A percentile compares a stretch with the other conserved stretches of the same genome.
phyloP scores from a whole-genome alignment of 768 basidiomycete species.

The Tephrocybe sp. region DNA sequence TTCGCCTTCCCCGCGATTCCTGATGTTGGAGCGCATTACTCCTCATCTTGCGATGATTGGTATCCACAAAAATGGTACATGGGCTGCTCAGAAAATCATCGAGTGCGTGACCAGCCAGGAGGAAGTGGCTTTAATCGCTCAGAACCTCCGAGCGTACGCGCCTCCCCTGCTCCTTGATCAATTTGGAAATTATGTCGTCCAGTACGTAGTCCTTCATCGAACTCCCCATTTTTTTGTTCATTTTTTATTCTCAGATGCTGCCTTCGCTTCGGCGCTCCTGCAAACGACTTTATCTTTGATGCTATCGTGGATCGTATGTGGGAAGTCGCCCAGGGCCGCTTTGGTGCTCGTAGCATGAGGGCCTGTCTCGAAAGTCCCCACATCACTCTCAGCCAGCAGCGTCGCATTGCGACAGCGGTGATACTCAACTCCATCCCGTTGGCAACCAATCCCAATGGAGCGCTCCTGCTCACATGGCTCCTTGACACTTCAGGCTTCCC shows the following conservation, averaged over 20 bases:
- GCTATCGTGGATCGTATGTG: conserved; percentile 97
- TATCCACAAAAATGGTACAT: conserved; percentile 99
- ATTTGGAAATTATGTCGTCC: conserved; percentile 90
- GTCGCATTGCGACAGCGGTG: conserved; percentile 90
- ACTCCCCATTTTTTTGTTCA: not conserved
- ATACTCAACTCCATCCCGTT: conserved; percentile 97
- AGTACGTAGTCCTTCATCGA: conserved; percentile 49
- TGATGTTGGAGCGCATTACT: conserved; percentile 90
- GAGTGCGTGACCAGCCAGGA: conserved; percentile 89
- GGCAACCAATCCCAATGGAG: conserved; percentile 97
- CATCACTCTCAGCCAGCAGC: conserved; percentile 86
- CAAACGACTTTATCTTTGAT: conserved; percentile 95
- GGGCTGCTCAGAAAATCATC: conserved; percentile 99
- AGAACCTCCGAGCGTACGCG: conserved; percentile 85
- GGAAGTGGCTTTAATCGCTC: conserved; percentile 80
- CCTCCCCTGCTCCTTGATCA: conserved; percentile 94
- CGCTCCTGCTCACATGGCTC: conserved; percentile 93
- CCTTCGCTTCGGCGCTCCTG: conserved; percentile 84
- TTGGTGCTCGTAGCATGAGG: conserved; percentile 96
- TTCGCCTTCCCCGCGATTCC: conserved; percentile 70
- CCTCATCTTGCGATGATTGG: conserved; percentile 97
- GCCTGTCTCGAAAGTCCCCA: conserved; percentile 92
- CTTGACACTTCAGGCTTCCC: conserved; percentile 93
- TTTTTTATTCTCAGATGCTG: conserved; percentile 61
- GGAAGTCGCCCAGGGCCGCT: conserved; percentile 97